Evolutionary conservation across 257 asterid genomes (phyloP).

Genomic region (Coffea eugenioides): DNA sequence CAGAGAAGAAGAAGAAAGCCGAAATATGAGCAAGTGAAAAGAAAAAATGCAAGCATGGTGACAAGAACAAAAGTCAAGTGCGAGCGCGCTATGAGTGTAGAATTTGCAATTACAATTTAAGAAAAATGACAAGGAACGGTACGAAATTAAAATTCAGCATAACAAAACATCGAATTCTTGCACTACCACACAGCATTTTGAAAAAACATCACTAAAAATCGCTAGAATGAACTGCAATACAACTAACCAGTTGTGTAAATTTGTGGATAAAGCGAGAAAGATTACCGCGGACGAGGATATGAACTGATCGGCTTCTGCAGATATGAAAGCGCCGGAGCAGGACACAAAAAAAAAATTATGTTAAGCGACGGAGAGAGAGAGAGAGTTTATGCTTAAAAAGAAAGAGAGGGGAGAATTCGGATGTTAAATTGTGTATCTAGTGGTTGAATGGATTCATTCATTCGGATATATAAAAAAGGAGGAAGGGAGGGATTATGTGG

Average conservation of each 20-base stretch:
- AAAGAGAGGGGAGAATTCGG: slow-evolving; percentile 1
- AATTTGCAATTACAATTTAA: background rate
- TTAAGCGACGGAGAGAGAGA: background rate
- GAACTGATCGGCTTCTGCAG: slow-evolving; percentile 26
- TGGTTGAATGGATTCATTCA: too few relatives aligned
- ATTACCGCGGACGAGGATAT: slow-evolving; percentile 27
- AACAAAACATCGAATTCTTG: background rate
- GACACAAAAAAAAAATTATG: too few relatives aligned
- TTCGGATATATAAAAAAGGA: background rate
- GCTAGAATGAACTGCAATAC: background rate
- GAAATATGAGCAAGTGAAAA: background rate
- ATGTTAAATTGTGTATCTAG: background rate
- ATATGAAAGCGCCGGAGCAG: slow-evolving; percentile 1
- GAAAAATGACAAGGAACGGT: background rate
- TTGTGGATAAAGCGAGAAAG: slow-evolving; percentile 12
- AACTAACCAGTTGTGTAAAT: background rate
- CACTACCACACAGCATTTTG: slow-evolving; percentile 1
- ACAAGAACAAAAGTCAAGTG: background rate
- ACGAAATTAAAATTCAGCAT: background rate
- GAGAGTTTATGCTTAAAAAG: background rate
- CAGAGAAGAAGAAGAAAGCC: background rate
- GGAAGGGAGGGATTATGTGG: background rate
- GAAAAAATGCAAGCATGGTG: background rate
- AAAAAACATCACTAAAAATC: background rate
- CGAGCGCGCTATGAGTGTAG: background rate